Conservation (phyloP, 1,284 basidiomycete genomes). For the Puccinia polysora region DNA sequence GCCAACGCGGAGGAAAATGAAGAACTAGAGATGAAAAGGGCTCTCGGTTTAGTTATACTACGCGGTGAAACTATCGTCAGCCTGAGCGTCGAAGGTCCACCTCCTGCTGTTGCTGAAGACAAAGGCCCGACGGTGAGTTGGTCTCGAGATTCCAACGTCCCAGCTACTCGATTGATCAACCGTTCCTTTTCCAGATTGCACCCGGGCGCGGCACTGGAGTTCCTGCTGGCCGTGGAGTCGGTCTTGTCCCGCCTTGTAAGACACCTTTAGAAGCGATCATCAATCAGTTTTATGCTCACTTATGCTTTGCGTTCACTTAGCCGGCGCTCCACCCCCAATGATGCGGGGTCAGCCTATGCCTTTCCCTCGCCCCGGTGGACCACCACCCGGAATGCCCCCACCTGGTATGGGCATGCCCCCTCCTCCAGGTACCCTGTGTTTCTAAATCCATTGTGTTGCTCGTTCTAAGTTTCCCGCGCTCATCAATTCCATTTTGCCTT, state of each 20-base stretch:
- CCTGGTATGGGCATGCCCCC: slow-evolving; percentile 53
- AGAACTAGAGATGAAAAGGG: slow-evolving; percentile 88
- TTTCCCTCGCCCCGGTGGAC: slow-evolving; percentile 62
- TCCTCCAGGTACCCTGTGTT: background rate
- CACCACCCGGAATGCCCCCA: slow-evolving; percentile 64
- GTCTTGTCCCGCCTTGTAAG: slow-evolving; percentile 84
- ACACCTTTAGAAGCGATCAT: slow-evolving; percentile 44
- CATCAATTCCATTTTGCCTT: background rate
- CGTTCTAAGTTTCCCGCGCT: too few relatives aligned
- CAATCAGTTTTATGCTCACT: slow-evolving; percentile 46
- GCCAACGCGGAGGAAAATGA: slow-evolving; percentile 49
- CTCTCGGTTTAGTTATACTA: slow-evolving; percentile 89
- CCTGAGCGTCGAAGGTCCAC: slow-evolving; percentile 90
- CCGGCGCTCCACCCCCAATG: slow-evolving; percentile 51
- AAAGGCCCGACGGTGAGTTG: slow-evolving; percentile 66
- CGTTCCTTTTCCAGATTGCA: slow-evolving; percentile 61
- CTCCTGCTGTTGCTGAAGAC: slow-evolving; percentile 81
- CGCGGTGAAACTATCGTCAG: slow-evolving; percentile 95
- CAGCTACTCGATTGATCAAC: slow-evolving; percentile 44
- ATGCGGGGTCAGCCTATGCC: slow-evolving; percentile 76
- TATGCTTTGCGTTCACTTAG: slow-evolving; percentile 46
- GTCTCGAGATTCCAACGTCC: slow-evolving; percentile 5
- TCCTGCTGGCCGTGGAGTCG: slow-evolving; percentile 94
- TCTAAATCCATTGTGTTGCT: slow-evolving; percentile 49
- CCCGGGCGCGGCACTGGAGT: slow-evolving; percentile 87